Conservation (phyloP, 2,329 filamentous ascomycete genomes). For the Epichloe elymi region DNA sequence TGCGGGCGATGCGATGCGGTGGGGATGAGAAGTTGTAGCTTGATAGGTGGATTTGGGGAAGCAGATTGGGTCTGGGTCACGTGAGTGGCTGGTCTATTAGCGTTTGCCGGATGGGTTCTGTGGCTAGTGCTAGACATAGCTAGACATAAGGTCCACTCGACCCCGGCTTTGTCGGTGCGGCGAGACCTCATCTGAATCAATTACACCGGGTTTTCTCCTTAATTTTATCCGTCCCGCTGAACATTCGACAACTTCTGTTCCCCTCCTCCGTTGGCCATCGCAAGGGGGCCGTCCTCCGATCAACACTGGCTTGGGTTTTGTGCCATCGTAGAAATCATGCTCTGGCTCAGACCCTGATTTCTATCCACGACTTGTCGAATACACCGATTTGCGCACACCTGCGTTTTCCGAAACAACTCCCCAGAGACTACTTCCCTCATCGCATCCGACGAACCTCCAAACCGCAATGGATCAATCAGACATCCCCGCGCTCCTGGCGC, state of each 20-base stretch:
- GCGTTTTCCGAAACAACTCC: not conserved
- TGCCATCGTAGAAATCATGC: not conserved
- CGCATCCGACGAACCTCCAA: conserved; percentile 2
- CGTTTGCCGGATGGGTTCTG: conserved; percentile 3
- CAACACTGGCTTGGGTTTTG: not conserved
- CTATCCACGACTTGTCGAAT: not conserved
- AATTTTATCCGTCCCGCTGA: not conserved
- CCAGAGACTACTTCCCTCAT: not conserved
- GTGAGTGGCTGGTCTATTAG: conserved; percentile 19
- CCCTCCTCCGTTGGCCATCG: not conserved
- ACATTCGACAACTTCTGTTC: not conserved
- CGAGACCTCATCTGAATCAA: not conserved
- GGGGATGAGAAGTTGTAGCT: too few relatives aligned
- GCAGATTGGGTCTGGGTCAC: conserved; percentile 12
- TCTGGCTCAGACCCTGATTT: not conserved
- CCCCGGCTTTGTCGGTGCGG: not conserved
- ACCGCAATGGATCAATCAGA: conserved; percentile 50
- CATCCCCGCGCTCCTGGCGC: conserved; percentile 50
- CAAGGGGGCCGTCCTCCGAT: not conserved
- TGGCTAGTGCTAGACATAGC: not conserved
- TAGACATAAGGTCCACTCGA: too few relatives aligned
- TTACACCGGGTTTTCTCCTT: not conserved
- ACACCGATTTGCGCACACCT: not conserved
- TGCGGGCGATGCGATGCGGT: conserved; percentile 1
- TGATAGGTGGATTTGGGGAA: not conserved